Base-by-base conservation (phyloP, 169 alveolate genomes). In the Miamiensis avidus region DNA sequence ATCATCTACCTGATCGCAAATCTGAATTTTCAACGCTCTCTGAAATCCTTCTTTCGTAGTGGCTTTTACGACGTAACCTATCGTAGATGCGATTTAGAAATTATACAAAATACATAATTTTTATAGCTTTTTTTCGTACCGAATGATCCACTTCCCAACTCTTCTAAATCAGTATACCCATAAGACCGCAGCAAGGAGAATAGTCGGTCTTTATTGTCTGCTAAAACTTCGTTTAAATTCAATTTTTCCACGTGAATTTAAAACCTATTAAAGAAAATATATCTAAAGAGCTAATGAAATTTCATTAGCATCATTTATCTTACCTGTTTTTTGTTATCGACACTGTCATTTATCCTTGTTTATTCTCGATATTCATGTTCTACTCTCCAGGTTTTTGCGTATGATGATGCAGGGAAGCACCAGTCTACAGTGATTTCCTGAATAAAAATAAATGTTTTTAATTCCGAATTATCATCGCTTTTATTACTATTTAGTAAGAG, bases 121-220 rank as follows among this genome's bases (percentile, higher is more conserved):
- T n/a, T n/a, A n/a, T n/a, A n/a, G n/a, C n/a, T n/a, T n/a, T n/a
- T n/a, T n/a, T n/a, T n/a, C n/a, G n/a, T n/a, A n/a, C n/a, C 82
- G n/a, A 33, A 77, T 0, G 82, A 30, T 26, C 82, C 82, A 77
- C 72, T 30, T 26, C 82, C 82, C 33, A 77, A 33, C 33, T 77
- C 82, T 27, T n/a, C n/a, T 25, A 77, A 27, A 77, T 77, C 82
- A 27, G 74, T 25, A 33, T 77, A 77, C 20, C 69, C 69, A 49
- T 49, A 49, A 11, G 4, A 49, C 20, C 69, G 4, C 20, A 49
- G 20, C 20, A 49, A 49, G 69, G 4, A 11, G 20, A 49, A 49
- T 49, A 49, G 20, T 49, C n/a, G n/a, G n/a, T 49, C 20, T 49
- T 49, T 49, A 4, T 49, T 11, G 20, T 49, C 69, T 20, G 4